Evolutionary conservation across 2,329 filamentous ascomycete species (phyloP).

Genomic region (Metarhizium robertsii): DNA sequence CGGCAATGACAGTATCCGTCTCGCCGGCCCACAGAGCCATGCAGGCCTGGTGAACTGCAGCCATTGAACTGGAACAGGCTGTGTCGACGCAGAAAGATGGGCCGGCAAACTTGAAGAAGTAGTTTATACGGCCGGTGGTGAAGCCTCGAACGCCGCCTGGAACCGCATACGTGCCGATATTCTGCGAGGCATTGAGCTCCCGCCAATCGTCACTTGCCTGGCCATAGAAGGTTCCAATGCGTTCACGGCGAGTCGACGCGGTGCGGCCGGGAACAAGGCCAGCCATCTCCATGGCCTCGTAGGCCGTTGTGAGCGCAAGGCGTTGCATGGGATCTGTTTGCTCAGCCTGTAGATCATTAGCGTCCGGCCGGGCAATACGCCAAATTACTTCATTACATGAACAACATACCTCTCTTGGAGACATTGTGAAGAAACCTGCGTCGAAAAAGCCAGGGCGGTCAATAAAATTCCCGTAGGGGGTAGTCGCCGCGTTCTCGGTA

Average conservation of each 20-base stretch:
- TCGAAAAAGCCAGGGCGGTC: slow-evolving; percentile 57
- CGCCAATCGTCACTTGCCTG: slow-evolving; percentile 1
- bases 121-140: slow-evolving; percentile 48
- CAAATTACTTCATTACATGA: too few species aligned
- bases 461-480: slow-evolving; percentile 29
- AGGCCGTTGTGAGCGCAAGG: background rate
- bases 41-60: slow-evolving; percentile 40
- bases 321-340: slow-evolving; percentile 39
- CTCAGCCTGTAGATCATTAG: slow-evolving; percentile 10
- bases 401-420: slow-evolving; percentile 48
- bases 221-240: background rate
- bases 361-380: too few species aligned
- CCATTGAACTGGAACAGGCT: slow-evolving; percentile 65
- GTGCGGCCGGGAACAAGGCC: background rate
- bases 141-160: slow-evolving; percentile 42
- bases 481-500: background rate
- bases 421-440: slow-evolving; percentile 62
- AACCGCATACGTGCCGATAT: slow-evolving; percentile 19
- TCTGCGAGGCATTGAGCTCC: slow-evolving; percentile 2
- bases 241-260: background rate
- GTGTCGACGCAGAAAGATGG: slow-evolving; percentile 66
- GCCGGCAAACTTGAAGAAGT: slow-evolving; percentile 68
- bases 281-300: slow-evolving; percentile 2
- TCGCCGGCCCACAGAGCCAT: slow-evolving; percentile 23
- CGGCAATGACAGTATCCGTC: slow-evolving; percentile 55